These are phyloP conservation scores for Reutealis trisperma DNA, from an alignment of 345 rosid species.

Conservation along the genomic window DNA sequence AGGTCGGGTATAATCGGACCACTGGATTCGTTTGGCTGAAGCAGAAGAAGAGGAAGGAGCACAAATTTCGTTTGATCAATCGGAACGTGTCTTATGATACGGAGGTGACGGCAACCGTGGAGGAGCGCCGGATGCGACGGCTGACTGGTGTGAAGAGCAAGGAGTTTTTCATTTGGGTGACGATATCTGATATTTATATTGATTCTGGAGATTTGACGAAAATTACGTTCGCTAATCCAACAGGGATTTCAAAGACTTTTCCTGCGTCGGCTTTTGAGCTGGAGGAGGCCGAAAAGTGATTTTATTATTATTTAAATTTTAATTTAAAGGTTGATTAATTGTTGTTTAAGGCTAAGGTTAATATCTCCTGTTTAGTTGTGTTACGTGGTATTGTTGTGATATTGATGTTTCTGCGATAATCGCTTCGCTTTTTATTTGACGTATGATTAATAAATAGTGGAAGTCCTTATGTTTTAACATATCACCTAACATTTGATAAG, in stretches of 20 bases:
- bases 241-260: conserved; percentile 55
- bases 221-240: conserved; percentile 43
- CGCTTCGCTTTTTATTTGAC: no score
- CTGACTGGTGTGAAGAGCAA: conserved; percentile 55
- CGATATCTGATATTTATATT: conserved; percentile 50
- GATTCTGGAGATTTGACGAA: conserved; percentile 33
- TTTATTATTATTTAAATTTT: neutral
- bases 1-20: conserved; percentile 50
- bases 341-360: no score
- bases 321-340: no score
- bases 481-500: no score
- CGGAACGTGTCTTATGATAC: conserved; percentile 47
- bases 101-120: conserved; percentile 53
- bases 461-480: no score
- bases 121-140: conserved; percentile 48
- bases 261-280: conserved; percentile 58
- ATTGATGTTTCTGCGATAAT: no score
- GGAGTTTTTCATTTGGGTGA: conserved; percentile 60
- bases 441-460: no score
- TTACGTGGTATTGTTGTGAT: no score
- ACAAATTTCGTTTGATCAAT: conserved; percentile 42
- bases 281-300: conserved; percentile 13
- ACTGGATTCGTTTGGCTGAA: conserved; percentile 69
- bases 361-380: no score
- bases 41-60: conserved; percentile 45